Percentiles rank a stretch among this genome's conserved stretches.
These are phyloP conservation scores for Penicillium olsonii DNA, from an alignment of 2,329 filamentous ascomycete genomes.

Conservation along the genomic window DNA sequence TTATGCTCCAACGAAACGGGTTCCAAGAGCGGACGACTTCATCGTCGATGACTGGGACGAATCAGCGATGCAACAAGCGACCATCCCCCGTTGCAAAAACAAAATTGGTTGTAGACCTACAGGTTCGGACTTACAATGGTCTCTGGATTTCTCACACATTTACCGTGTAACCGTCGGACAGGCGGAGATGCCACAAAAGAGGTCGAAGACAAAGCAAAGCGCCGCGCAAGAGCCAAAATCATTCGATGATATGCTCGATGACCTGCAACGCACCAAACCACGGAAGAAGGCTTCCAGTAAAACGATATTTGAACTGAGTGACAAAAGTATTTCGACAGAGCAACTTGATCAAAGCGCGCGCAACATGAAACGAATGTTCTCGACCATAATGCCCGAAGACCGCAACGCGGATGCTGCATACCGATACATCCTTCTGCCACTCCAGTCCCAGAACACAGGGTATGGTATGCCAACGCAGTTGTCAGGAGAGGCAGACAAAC, in stretches of 20 bases:
- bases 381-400: slow-evolving; percentile 11
- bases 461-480: slow-evolving; percentile 9
- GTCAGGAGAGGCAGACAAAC: slow-evolving; percentile 9
- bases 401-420: slow-evolving; percentile 6
- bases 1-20: slow-evolving; percentile 11
- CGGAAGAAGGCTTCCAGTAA: slow-evolving; percentile 16
- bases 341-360: slow-evolving; percentile 40
- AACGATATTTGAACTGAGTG: slow-evolving; percentile 39
- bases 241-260: slow-evolving; percentile 27
- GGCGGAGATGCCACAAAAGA: slow-evolving; percentile 1
- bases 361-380: slow-evolving; percentile 31
- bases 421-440: slow-evolving; percentile 24
- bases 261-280: slow-evolving; percentile 14
- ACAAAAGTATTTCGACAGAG: slow-evolving; percentile 28
- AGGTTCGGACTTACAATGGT: slow-evolving; percentile 27
- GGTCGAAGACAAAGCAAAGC: background rate
- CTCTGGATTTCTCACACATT: slow-evolving; percentile 26
- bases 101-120: slow-evolving; percentile 11
- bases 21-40: slow-evolving; percentile 29
- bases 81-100: slow-evolving; percentile 6
- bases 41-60: slow-evolving; percentile 43
- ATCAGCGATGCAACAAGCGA: slow-evolving; percentile 16
- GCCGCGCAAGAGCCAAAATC: slow-evolving; percentile 10
- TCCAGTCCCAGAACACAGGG: slow-evolving; percentile 15
- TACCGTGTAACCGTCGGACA: slow-evolving; percentile 22